Percentiles rank a stretch among this genome's conserved stretches.
Conservation (phyloP, 2,329 filamentous ascomycete species). For the Lecanoromycetidae sp. region DNA sequence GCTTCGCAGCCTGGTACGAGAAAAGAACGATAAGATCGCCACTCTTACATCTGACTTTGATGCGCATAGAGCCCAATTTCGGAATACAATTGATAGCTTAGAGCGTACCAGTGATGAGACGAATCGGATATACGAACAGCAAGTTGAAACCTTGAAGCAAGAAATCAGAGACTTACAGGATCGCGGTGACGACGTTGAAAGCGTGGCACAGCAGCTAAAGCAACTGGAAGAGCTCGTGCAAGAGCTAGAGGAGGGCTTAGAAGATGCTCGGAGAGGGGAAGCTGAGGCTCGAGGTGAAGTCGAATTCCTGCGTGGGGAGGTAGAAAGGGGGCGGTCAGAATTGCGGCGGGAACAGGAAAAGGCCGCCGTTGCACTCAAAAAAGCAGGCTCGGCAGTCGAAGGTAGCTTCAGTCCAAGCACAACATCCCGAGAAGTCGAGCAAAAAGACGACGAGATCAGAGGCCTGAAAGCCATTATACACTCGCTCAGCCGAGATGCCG, state of each 20-base stretch:
- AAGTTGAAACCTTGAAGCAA: slow-evolving; percentile 50
- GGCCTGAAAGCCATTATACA: slow-evolving; percentile 97
- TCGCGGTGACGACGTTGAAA: slow-evolving; percentile 77
- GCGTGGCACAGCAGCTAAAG: slow-evolving; percentile 80
- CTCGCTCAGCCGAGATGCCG: slow-evolving; percentile 69
- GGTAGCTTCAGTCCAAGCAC: slow-evolving; percentile 24
- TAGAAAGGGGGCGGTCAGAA: slow-evolving; percentile 81
- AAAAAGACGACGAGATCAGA: slow-evolving; percentile 93
- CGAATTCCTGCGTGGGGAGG: slow-evolving; percentile 87
- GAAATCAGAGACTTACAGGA: slow-evolving; percentile 76
- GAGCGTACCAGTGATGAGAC: slow-evolving; percentile 94
- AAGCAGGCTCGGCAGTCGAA: slow-evolving; percentile 37
- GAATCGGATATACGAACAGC: slow-evolving; percentile 73
- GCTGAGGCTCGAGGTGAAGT: slow-evolving; percentile 92
- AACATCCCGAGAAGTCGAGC: slow-evolving; percentile 66
- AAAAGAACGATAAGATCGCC: slow-evolving; percentile 95
- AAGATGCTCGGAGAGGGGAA: slow-evolving; percentile 86
- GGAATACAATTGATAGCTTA: slow-evolving; percentile 90
- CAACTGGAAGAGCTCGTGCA: slow-evolving; percentile 93
- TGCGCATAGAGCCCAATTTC: slow-evolving; percentile 84
- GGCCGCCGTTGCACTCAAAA: slow-evolving; percentile 49
- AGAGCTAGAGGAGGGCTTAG: slow-evolving; percentile 89
- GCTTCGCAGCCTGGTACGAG: slow-evolving; percentile 68
- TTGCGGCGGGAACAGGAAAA: slow-evolving; percentile 80
- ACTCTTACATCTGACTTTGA: slow-evolving; percentile 92